Base-by-base conservation (phyloP, 1,284 basidiomycete genomes). In the Chondrostereum purpureum region DNA sequence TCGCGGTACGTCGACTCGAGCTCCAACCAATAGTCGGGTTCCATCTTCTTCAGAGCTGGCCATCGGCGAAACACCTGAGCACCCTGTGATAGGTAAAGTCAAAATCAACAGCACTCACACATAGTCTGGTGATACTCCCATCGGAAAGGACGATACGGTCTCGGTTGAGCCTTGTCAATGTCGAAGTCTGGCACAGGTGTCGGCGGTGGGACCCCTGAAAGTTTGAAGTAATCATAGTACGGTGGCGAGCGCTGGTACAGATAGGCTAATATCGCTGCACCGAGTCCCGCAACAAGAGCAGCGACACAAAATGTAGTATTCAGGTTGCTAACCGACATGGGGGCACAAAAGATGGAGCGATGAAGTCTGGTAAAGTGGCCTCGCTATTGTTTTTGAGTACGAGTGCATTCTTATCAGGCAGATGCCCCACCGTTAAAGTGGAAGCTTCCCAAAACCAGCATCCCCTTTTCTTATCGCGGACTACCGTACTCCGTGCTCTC, bases 101-200 rank as follows among this genome's bases (percentile, higher is more conserved):
- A 13, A 16, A 11, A 24, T 20, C 11, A 8, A 34, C 10, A 11
- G 33, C 12, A 62, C 67, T 40, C 54, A 73, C 73, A 64, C 74
- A 76, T 75, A n/a, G 59, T 73, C 50, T 77, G 74, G 49, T 73
- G 65, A 46, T 73, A 76, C 45, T 60, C 59, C 73, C 74, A 76
- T 46, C 74, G 63, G 50, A 77, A 73, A 0, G 74, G 74, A 19
- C 74, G 64, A 53, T 76, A 77, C 14, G 74, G 75, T 22, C 74
- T 63, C 3, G 75, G 59, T 43, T 59, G 65, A 2, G 72, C 63
- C 2, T 48, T 60, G 40, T 64, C 58, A 37, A 77, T 57, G 46
- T 74, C 56, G 44, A 77, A 77, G 18, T 66, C 46, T n/a, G 50
- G 51, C 3, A 73, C 47, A 6, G 75, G 66, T 4, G 51, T 62